Percentiles rank a stretch among this genome's conserved stretches.
Evolutionary conservation across 805 yeast genomes (phyloP).

Genomic region (Maudiozyma serrabonitensis): DNA sequence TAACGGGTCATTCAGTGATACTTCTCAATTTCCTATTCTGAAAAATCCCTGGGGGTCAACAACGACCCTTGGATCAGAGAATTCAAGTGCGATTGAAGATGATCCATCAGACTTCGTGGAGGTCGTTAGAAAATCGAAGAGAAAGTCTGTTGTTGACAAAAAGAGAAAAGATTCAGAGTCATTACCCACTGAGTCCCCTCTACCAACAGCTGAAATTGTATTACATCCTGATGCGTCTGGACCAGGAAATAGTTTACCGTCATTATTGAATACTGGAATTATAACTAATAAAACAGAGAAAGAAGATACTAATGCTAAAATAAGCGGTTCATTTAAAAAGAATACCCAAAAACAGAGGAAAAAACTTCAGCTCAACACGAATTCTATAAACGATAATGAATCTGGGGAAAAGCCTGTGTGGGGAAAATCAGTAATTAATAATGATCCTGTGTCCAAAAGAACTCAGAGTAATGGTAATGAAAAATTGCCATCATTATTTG

Average conservation of each 20-base stretch:
- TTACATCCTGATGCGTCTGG: slow-evolving; percentile 8
- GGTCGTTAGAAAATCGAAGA: slow-evolving; percentile 11
- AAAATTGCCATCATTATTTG: slow-evolving; percentile 18
- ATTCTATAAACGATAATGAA: background rate
- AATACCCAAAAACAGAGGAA: slow-evolving; percentile 23
- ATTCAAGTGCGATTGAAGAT: slow-evolving; percentile 8
- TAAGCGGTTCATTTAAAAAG: slow-evolving; percentile 18
- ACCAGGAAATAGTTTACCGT: background rate
- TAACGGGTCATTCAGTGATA: background rate
- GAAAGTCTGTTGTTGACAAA: slow-evolving; percentile 5
- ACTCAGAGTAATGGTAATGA: background rate
- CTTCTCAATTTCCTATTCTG: background rate
- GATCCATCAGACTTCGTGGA: slow-evolving; percentile 13
- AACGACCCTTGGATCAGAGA: background rate
- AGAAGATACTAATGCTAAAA: slow-evolving; percentile 5
- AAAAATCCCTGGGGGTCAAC: slow-evolving; percentile 1
- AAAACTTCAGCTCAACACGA: slow-evolving; percentile 3
- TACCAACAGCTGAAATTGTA: slow-evolving; percentile 8
- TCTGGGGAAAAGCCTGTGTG: slow-evolving; percentile 13
- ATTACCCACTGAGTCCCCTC: background rate
- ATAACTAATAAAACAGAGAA: background rate
- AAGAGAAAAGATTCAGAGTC: background rate
- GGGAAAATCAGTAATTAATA: slow-evolving; percentile 8
- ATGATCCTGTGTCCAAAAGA: background rate
- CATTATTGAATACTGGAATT: background rate